Percentiles rank a stretch among this genome's conserved stretches.
These are phyloP conservation scores for Calonectria ilicicola DNA, from an alignment of 2,329 filamentous ascomycete species.

Conservation along the genomic window DNA sequence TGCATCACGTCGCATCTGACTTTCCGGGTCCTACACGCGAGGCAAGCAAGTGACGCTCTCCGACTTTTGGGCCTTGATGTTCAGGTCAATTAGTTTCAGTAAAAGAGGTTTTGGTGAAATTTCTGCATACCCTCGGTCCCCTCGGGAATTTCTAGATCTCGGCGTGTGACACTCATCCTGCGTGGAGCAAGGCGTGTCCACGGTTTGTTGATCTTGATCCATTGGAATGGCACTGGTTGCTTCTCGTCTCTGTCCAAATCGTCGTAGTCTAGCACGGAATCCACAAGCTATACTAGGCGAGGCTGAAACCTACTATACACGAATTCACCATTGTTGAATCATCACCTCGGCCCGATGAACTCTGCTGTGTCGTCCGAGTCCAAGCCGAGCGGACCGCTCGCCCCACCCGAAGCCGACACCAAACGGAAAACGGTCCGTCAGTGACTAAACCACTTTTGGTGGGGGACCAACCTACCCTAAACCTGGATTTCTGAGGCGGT, in stretches of 20 bases:
- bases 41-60: conserved; percentile 87
- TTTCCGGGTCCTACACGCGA: conserved; percentile 86
- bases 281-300: neutral
- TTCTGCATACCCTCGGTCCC: neutral
- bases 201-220: neutral
- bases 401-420: neutral
- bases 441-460: neutral
- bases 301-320: neutral
- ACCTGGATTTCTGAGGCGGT: neutral
- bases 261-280: neutral
- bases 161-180: neutral
- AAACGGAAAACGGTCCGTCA: neutral
- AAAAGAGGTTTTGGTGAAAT: neutral
- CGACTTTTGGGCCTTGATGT: conserved; percentile 50
- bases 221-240: neutral
- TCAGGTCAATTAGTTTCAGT: neutral
- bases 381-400: conserved; percentile 1
- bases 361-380: neutral
- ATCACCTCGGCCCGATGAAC: neutral
- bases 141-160: neutral
- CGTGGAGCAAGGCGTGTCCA: neutral
- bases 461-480: neutral
- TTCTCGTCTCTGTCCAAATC: neutral
- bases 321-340: neutral
- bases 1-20: conserved; percentile 94